Base-by-base conservation (phyloP, 257 asterid species). In the Solanum okadae region DNA sequence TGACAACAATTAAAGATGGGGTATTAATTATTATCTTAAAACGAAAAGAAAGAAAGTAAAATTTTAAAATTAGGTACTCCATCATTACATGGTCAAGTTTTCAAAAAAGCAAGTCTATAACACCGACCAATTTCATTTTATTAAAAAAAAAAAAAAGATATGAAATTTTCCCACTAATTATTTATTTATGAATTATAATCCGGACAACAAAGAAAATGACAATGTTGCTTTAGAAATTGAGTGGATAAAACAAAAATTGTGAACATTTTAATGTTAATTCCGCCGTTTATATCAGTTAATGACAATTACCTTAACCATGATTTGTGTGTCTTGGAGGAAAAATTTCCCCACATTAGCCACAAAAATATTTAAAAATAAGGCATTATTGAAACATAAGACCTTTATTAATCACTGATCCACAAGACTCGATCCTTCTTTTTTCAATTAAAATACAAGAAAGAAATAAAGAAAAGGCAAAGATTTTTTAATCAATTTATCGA, bases 31-130 rank as follows among this genome's bases (percentile, higher is more conserved):
- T 59, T 20, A 44, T 79, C 25, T 78, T 42, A 79, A 56, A 56
- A 25, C 25, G 85, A 44, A 42, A 79, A 79, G 65, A 79, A 79
- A 25, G 8, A 76, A 37, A 76, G 10, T 8, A 42, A 29, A 46
- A 16, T 27, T 25, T 25, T 14, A 25, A 81, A 81, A 46, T 81
- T 44, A 44, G 67, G 67, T 46, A 46, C 38, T 5, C 25, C 86
- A 81, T 81, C 86, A 81, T 81, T 46, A 81, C 86, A 81, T 46
- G 86, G 86, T 81, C 86, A 81, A 81, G 42, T 81, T 81, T 81
- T 81, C 86, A 46, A 81, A 27, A 78, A 81, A 29, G 68, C 42
- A 15, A 27, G 86, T 18, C 68, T 81, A 46, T 81, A 29, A 46
- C 86, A 81, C 86, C 68, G 86, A 81, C 86, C 86, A 46, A 81